Percentiles rank a stretch among this genome's conserved stretches.
These are phyloP conservation scores for Paramarasmius palmivorus DNA, from an alignment of 1,284 basidiomycete genomes.

Conservation along the genomic window DNA sequence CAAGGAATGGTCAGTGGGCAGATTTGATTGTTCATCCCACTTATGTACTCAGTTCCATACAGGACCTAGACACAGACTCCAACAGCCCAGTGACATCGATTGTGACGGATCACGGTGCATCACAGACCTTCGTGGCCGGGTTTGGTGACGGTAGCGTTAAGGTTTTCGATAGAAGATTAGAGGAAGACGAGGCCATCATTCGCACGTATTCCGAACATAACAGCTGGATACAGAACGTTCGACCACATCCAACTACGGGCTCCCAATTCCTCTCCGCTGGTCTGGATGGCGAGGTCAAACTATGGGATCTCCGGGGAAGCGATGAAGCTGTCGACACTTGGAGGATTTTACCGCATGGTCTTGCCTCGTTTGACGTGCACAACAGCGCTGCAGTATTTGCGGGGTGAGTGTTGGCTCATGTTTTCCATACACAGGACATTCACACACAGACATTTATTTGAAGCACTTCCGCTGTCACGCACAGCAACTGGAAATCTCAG, in stretches of 20 bases:
- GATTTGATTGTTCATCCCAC: slow-evolving; percentile 31
- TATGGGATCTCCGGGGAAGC: slow-evolving; percentile 88
- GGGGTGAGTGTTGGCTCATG: slow-evolving; percentile 54
- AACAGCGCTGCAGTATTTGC: slow-evolving; percentile 85
- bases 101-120: slow-evolving; percentile 75
- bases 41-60: slow-evolving; percentile 15
- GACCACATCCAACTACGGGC: slow-evolving; percentile 76
- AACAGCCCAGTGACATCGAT: slow-evolving; percentile 90
- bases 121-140: slow-evolving; percentile 85
- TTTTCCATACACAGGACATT: slow-evolving; percentile 8
- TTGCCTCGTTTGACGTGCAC: slow-evolving; percentile 90
- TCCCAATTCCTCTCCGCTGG: slow-evolving; percentile 90
- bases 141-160: slow-evolving; percentile 94
- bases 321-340: slow-evolving; percentile 66
- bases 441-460: slow-evolving; percentile 10
- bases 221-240: slow-evolving; percentile 91
- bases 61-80: slow-evolving; percentile 89
- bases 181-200: slow-evolving; percentile 85
- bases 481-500: slow-evolving; percentile 63
- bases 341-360: slow-evolving; percentile 69
- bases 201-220: slow-evolving; percentile 82
- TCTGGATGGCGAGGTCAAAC: slow-evolving; percentile 85
- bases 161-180: slow-evolving; percentile 88
- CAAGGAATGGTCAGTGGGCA: slow-evolving; percentile 83
- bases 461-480: slow-evolving; percentile 65